Evolutionary conservation across 1,284 basidiomycete species (phyloP), one percentile per base, ranked within the genome.

Genomic region (Nidula niveotomentosa): DNA sequence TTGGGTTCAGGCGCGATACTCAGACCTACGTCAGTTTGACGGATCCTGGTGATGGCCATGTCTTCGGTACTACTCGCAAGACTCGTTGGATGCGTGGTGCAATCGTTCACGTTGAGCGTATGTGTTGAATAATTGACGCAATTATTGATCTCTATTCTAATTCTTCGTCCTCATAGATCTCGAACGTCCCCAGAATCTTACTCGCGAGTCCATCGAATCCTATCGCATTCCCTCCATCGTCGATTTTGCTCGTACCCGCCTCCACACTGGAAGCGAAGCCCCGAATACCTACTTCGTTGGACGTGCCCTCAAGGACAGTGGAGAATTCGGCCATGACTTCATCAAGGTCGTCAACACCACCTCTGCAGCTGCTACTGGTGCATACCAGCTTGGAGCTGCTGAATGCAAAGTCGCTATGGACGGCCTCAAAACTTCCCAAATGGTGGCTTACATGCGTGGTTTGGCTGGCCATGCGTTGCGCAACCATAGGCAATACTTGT

Each of bases 351-450:
- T 47, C 45, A 47, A 47, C 45, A 47, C 45, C 9, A 47, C 45
- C 13, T 47, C 45, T 3, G 45, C 45, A 10, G 45, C 45, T 30
- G 45, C 45, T 30, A 47, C 45, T 30, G 45, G 45, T 47, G 45
- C 45, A 10, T 47, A 15, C 7, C n/a, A n/a, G 13, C 18, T 47
- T 12, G 45, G 45, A 15, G 45, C 45, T 47, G 45, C 45, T 4
- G 45, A 47, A 30, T 47, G 45, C 45, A 47, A 47, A 18, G 45
- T 47, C 45, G 45, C 45, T 8, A 47, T 47, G 45, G 45, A 47
- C 9, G 45, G 45, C 6, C 18, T 47, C 10, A 47, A 23, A 18
- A 47, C 45, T 8, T 47, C 45, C 45, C 45, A 47, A 8, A 47
- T 47, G 45, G 45, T 47, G 13, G 45, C 45, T 47, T 47, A 47